Evolutionary conservation across 2,329 filamentous ascomycete species (phyloP).

Genomic region (Epicoccum nigrum): DNA sequence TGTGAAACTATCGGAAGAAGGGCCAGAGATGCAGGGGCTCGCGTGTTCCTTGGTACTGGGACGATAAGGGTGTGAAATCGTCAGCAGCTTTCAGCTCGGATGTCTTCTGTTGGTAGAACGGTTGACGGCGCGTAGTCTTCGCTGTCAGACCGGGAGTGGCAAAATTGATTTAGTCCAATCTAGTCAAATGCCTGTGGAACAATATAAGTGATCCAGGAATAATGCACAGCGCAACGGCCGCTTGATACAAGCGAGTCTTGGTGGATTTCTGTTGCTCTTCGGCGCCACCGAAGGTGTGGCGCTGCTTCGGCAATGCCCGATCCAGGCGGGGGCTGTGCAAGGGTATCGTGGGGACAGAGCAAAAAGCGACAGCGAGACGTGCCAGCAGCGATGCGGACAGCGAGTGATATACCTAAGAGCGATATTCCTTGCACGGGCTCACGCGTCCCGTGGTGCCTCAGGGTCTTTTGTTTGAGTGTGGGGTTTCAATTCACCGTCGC

Average conservation of each 20-base stretch:
- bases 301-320: conserved; percentile 40
- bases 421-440: conserved; percentile 27
- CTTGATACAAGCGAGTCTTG: conserved; percentile 36
- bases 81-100: conserved; percentile 46
- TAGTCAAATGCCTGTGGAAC: conserved; percentile 34
- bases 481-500: conserved; percentile 36
- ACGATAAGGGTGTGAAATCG: conserved; percentile 27
- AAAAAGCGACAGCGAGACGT: conserved; percentile 36
- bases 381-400: conserved; percentile 29
- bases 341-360: conserved; percentile 26
- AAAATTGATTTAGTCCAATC: conserved; percentile 34
- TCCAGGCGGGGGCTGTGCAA: conserved; percentile 39
- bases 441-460: conserved; percentile 35
- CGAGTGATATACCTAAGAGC: conserved; percentile 39
- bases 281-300: conserved; percentile 41
- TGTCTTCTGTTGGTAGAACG: conserved; percentile 27
- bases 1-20: conserved; percentile 28
- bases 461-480: conserved; percentile 37
- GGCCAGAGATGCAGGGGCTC: conserved; percentile 27
- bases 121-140: conserved; percentile 35
- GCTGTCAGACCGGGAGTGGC: conserved; percentile 42
- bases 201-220: conserved; percentile 40
- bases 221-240: conserved; percentile 34
- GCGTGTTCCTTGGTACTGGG: conserved; percentile 27
- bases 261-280: conserved; percentile 36